Evolutionary conservation across 441 rosid genomes (phyloP).

Genomic region (Euphorbia schlechtendalii): DNA sequence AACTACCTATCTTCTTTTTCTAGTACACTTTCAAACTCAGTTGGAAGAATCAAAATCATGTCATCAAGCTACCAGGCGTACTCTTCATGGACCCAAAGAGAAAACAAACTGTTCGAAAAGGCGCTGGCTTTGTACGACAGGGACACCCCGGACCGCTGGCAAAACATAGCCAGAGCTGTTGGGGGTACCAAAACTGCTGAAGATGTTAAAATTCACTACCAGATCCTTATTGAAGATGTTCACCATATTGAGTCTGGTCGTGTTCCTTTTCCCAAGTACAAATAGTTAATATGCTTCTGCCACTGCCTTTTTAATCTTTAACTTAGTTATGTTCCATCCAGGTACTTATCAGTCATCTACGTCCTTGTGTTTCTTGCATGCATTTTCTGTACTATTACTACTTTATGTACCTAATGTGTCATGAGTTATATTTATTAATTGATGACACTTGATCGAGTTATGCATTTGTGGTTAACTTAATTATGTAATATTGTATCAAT

Average conservation of each 20-base stretch:
- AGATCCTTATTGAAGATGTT: slow-evolving; percentile 65
- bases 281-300: not conserved
- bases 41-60: slow-evolving; percentile 18
- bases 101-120: slow-evolving; percentile 82
- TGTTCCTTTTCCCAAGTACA: slow-evolving; percentile 64
- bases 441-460: too few relatives aligned
- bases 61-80: slow-evolving; percentile 26
- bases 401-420: too few relatives aligned
- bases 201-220: slow-evolving; percentile 71
- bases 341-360: not conserved
- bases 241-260: slow-evolving; percentile 74
- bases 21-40: too few relatives aligned
- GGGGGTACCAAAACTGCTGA: slow-evolving; percentile 68
- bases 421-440: too few relatives aligned
- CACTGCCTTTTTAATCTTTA: not conserved
- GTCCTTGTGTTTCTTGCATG: too few relatives aligned
- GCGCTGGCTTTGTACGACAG: slow-evolving; percentile 55
- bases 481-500: too few relatives aligned
- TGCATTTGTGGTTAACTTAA: too few relatives aligned
- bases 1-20: not conserved
- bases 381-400: too few relatives aligned
- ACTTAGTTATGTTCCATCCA: too few relatives aligned
- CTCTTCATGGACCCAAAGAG: slow-evolving; percentile 57
- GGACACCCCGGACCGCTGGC: slow-evolving; percentile 64
- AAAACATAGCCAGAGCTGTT: slow-evolving; percentile 60